Conservation (phyloP, 306 rosid genomes). For the Echinosophora koreensis region DNA sequence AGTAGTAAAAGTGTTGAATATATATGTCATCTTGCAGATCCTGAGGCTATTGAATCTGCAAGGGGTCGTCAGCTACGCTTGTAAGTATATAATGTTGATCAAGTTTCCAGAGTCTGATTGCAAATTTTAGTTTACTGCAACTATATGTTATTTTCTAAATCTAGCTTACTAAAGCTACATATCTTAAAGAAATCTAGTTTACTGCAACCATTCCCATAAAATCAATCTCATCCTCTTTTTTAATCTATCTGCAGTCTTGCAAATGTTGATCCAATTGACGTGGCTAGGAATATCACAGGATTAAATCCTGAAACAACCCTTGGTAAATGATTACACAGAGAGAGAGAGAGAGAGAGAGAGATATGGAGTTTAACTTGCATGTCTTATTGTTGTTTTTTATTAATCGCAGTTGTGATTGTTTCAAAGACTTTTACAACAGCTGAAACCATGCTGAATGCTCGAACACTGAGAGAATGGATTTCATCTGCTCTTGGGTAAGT, state of each 20-base stretch:
- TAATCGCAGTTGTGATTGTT: constrained; percentile 75
- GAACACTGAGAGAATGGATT: constrained; percentile 87
- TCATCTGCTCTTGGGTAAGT: constrained; percentile 83
- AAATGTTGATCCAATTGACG: constrained; percentile 93
- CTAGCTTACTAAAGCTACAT: constrained; percentile 11
- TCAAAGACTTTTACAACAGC: constrained; percentile 91
- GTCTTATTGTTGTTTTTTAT: constrained; percentile 28
- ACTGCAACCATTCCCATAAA: neutral
- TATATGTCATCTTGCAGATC: constrained; percentile 62
- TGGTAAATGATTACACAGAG: constrained; percentile 53
- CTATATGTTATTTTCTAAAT: constrained; percentile 10
- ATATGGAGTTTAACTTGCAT: constrained; percentile 2
- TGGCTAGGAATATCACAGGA: constrained; percentile 79
- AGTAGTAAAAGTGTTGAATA: constrained; percentile 29
- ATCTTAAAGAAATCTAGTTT: no score
- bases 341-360: neutral
- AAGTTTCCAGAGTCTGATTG: constrained; percentile 20
- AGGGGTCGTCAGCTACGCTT: constrained; percentile 81
- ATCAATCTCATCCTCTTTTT: constrained; percentile 44
- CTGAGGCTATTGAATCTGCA: constrained; percentile 76
- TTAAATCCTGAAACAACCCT: constrained; percentile 92
- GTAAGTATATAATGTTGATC: constrained; percentile 57
- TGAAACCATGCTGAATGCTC: constrained; percentile 91
- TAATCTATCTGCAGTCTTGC: constrained; percentile 75
- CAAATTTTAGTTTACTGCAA: constrained; percentile 18